Evolutionary conservation across 208 protist species (phyloP).

Genomic region (Acanthamoeba lenticulata): DNA sequence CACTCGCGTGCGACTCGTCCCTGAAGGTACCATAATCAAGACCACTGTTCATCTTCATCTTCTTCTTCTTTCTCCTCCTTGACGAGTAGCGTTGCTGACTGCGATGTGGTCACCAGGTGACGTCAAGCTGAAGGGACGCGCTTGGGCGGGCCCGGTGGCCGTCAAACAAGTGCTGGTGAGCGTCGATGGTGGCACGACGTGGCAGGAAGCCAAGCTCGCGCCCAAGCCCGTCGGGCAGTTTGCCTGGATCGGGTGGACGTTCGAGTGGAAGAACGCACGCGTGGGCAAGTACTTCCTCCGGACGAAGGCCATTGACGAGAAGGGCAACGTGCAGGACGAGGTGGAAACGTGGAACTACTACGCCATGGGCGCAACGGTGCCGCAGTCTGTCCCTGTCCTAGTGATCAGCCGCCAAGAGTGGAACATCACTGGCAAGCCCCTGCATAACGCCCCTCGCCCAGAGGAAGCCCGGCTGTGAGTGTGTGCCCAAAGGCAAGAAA

Average conservation of each 20-base stretch:
- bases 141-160: neutral
- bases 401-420: neutral
- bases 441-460: neutral
- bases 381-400: neutral
- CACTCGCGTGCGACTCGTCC: constrained; percentile 7
- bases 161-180: constrained; percentile 42
- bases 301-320: constrained; percentile 15
- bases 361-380: constrained; percentile 20
- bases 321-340: constrained; percentile 28
- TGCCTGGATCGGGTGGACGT: constrained; percentile 38
- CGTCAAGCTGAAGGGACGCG: neutral
- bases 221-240: neutral
- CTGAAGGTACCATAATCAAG: too few relatives aligned
- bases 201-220: constrained; percentile 18
- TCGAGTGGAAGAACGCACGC: neutral
- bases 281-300: neutral
- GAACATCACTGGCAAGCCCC: neutral
- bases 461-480: too few relatives aligned
- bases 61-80: too few relatives aligned
- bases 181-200: neutral
- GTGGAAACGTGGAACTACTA: constrained; percentile 31
- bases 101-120: neutral
- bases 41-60: too few relatives aligned
- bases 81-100: neutral
- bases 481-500: too few relatives aligned